Percentiles rank a stretch among this genome's conserved stretches.
Conservation (phyloP, 768 basidiomycete species). For the Termitomyces sp. region DNA sequence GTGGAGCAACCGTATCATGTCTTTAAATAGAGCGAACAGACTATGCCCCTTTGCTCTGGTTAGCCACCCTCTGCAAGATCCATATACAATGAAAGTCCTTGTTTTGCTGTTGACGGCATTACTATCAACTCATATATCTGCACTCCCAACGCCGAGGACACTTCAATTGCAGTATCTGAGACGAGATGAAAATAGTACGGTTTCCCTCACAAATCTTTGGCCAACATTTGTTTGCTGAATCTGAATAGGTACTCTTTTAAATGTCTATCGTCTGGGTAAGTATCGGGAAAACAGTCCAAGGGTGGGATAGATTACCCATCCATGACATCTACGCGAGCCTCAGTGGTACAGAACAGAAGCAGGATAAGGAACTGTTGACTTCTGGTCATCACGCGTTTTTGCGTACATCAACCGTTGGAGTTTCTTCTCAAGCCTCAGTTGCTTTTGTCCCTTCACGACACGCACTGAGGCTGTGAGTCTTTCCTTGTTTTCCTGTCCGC, state of each 20-base stretch:
- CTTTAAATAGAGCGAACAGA: not conserved
- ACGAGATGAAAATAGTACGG: not conserved
- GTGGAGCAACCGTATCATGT: not conserved
- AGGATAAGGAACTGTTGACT: too few relatives aligned
- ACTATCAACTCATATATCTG: slow-evolving; percentile 1
- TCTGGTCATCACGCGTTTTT: too few relatives aligned
- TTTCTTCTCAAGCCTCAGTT: too few relatives aligned
- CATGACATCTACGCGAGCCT: slow-evolving; percentile 74
- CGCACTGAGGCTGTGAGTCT: too few relatives aligned
- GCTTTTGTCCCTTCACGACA: too few relatives aligned
- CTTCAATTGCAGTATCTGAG: not conserved
- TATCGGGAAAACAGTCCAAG: not conserved
- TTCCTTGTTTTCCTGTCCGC: too few relatives aligned
- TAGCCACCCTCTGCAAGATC: slow-evolving; percentile 6
- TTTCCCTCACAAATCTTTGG: too few relatives aligned
- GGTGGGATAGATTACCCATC: slow-evolving; percentile 70
- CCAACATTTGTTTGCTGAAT: not conserved
- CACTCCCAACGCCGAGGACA: not conserved
- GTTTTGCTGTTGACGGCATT: slow-evolving; percentile 15
- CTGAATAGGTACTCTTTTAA: too few relatives aligned
- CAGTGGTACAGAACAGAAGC: slow-evolving; percentile 1
- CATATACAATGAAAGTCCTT: slow-evolving; percentile 5
- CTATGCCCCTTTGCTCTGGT: slow-evolving; percentile 9
- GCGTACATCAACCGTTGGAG: too few relatives aligned
- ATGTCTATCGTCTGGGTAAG: slow-evolving; percentile 48